Evolutionary conservation across 108 stramenopile genomes (phyloP), one percentile per base, ranked within the genome.

Genomic region (Chaetoceros muelleri): DNA sequence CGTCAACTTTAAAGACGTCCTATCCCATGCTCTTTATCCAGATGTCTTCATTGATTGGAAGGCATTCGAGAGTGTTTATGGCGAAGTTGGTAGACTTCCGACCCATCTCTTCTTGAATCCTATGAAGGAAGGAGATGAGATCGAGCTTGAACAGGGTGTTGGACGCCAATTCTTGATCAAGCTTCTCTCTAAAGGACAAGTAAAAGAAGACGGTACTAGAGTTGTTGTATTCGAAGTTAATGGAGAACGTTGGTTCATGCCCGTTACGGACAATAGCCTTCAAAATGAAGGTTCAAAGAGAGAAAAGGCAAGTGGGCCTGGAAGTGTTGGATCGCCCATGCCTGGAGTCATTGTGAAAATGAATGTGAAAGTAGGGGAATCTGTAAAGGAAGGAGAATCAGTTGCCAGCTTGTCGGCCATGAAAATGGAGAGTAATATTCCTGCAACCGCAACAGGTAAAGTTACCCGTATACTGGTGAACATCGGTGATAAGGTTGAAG

Each of bases 371-470:
- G 66, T 53, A 0, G 95, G 95, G n/a, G 90, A 95, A 53, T n/a
- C 29, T n/a, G 84, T 97, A 34, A 65, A 73, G 61, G 78, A 80
- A 48, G 96, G 96, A 5, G 80, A 95, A 25, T 65, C 87, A 2
- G 67, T 97, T 8, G 81, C 85, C 16, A 91, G 88, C 16, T 73
- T 97, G 22, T 85, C 80, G 1, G 96, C 96, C 24, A 95, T 97
- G 94, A 97, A 97, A 64, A 97, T 97, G 96, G 96, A 97, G 74
- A 95, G 93, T 17, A 70, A 76, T 2, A 80, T 95, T 45, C 74
- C 83, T 34, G 82, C 94, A 2, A 74, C 92, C 27, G 46, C 63
- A 2, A 53, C 69, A n/a, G 95, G 95, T 30, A 51, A 55, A 20
- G 85, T 96, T 26, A 87, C 60, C 58, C 57, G 65, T 49, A 54